These are phyloP conservation scores for Pseudozyma sp. DNA, from an alignment of 1,284 basidiomycete genomes.

Conservation along the genomic window DNA sequence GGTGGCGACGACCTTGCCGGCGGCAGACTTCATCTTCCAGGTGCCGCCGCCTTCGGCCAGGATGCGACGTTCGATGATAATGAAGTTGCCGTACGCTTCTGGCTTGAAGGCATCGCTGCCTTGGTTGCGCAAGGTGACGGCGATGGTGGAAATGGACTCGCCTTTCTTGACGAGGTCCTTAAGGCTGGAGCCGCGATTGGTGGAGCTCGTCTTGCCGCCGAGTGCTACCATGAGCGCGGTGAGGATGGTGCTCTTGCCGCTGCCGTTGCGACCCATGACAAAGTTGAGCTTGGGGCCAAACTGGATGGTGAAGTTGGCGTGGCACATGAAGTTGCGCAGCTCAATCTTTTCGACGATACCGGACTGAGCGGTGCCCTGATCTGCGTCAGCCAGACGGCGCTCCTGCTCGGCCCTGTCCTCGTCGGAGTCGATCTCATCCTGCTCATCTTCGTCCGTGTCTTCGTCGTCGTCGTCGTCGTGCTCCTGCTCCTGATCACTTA, in stretches of 20 bases:
- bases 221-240: constrained; percentile 93
- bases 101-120: constrained; percentile 89
- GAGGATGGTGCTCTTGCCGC: constrained; percentile 89
- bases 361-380: constrained; percentile 68
- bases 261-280: constrained; percentile 83
- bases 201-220: constrained; percentile 88
- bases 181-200: constrained; percentile 81
- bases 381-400: constrained; percentile 24
- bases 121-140: constrained; percentile 83
- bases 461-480: constrained; percentile 20
- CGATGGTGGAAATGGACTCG: constrained; percentile 81
- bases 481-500: constrained; percentile 6
- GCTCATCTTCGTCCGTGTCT: constrained; percentile 28
- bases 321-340: constrained; percentile 96
- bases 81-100: constrained; percentile 83
- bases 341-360: constrained; percentile 89
- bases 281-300: constrained; percentile 95
- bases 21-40: constrained; percentile 84
- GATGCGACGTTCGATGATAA: constrained; percentile 85
- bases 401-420: constrained; percentile 31
- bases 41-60: constrained; percentile 78
- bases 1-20: constrained; percentile 78
- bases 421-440: constrained; percentile 31
- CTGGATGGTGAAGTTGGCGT: constrained; percentile 78
- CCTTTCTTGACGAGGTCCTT: constrained; percentile 91